Conservation (phyloP, 139 green algal genomes). For the Chlamydomonas sp. region DNA sequence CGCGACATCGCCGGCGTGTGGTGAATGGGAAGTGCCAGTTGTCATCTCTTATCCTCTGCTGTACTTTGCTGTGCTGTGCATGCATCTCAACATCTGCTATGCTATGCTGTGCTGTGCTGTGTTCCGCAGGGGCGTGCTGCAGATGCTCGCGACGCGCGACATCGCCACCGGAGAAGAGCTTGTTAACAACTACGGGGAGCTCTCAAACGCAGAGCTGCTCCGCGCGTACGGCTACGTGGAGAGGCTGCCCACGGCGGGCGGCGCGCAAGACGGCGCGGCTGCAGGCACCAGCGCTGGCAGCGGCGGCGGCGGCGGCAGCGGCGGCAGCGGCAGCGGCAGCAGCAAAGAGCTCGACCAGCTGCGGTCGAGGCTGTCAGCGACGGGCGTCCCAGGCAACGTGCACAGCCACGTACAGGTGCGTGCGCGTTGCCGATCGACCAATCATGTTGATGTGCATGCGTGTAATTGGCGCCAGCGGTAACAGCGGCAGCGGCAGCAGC, state of each 20-base stretch:
- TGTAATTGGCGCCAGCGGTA: too few species aligned
- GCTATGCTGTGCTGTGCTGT: not conserved
- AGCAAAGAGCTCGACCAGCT: not conserved
- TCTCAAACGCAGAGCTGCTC: constrained; percentile 60
- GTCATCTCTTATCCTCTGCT: too few species aligned
- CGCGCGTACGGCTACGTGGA: constrained; percentile 50
- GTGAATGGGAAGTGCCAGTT: too few species aligned
- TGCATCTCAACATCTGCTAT: not conserved
- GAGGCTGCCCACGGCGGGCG: too few species aligned
- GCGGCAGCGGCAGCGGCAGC: not conserved
- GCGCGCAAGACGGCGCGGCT: not conserved
- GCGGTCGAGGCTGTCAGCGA: too few species aligned
- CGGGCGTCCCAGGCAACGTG: too few species aligned
- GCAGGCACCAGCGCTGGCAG: not conserved
- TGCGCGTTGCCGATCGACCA: too few species aligned
- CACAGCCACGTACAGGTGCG: too few species aligned
- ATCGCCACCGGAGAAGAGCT: constrained; percentile 55
- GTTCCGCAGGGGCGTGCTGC: constrained; percentile 33
- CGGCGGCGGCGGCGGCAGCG: not conserved
- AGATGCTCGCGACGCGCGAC: constrained; percentile 59
- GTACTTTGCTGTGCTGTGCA: too few species aligned
- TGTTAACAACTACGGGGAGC: constrained; percentile 61
- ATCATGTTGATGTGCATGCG: too few species aligned
- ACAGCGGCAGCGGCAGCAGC: too few species aligned
- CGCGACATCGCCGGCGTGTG: too few species aligned